phyloP scores from a whole-genome alignment of 78 protist species.

The Isochrysis galbana region DNA sequence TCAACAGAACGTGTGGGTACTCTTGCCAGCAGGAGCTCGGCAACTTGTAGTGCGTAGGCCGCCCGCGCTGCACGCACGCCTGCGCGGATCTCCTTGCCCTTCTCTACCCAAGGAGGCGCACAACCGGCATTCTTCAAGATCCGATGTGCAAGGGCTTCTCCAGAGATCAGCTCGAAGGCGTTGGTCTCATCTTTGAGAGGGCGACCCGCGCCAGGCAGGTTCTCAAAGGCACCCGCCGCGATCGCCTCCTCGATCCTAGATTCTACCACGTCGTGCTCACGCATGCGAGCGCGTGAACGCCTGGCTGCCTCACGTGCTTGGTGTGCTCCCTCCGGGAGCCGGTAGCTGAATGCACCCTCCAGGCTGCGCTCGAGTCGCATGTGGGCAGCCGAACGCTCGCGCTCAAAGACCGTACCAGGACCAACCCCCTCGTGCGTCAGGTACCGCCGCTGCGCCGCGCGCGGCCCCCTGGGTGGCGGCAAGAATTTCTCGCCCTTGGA shows the following conservation, averaged over 20 bases:
- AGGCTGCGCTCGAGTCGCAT: not conserved
- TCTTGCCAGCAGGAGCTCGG: not conserved
- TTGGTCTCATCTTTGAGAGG: not conserved
- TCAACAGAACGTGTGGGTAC: too few relatives aligned
- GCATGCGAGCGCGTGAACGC: not conserved
- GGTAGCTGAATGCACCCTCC: not conserved
- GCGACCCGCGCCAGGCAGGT: not conserved
- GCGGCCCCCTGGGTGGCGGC: not conserved
- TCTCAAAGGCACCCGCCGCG: not conserved
- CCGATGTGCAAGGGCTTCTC: not conserved
- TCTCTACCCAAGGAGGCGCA: not conserved
- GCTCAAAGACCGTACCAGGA: not conserved
- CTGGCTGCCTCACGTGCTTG: not conserved
- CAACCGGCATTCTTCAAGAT: not conserved
- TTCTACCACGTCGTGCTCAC: not conserved
- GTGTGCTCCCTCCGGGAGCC: not conserved
- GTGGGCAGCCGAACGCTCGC: not conserved
- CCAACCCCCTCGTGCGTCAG: not conserved
- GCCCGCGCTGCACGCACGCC: not conserved
- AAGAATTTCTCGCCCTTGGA: not conserved
- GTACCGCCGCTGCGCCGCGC: not conserved
- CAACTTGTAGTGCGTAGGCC: not conserved
- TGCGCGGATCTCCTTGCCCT: not conserved
- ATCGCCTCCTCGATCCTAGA: not conserved
- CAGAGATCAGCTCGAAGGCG: not conserved